Conservation (phyloP, 2,329 filamentous ascomycete genomes). For the Dothistroma pini region DNA sequence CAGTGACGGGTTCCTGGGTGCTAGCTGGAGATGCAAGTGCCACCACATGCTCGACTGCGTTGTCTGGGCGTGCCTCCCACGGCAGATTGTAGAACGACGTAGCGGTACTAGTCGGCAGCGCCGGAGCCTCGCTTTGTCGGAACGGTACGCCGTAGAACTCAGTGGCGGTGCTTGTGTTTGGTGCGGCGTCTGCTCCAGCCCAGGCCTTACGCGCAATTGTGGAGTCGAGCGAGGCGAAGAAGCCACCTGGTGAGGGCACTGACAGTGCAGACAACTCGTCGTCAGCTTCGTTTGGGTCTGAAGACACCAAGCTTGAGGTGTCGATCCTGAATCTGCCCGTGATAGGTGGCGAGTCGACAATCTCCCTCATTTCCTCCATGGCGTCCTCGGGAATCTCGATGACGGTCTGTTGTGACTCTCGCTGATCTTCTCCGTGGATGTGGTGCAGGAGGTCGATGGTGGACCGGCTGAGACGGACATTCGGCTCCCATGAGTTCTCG, state of each 20-base stretch:
- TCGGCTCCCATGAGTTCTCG: conserved; percentile 61
- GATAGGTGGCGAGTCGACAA: conserved; percentile 45
- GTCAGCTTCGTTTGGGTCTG: conserved; percentile 53
- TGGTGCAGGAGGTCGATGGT: conserved; percentile 78
- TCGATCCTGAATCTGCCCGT: conserved; percentile 44
- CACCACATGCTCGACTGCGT: conserved; percentile 64
- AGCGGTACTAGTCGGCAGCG: conserved; percentile 79
- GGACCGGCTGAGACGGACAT: conserved; percentile 64
- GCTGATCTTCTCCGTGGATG: conserved; percentile 53
- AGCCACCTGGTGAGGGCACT: conserved; percentile 86
- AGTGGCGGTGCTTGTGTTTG: conserved; percentile 87
- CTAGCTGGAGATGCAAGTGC: conserved; percentile 47
- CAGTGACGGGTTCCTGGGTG: conserved; percentile 57
- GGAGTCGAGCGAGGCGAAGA: conserved; percentile 80
- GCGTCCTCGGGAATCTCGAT: conserved; percentile 48
- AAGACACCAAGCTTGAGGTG: conserved; percentile 27
- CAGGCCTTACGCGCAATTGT: conserved; percentile 71
- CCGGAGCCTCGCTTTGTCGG: conserved; percentile 40
- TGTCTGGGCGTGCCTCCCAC: conserved; percentile 50
- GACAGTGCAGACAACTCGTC: conserved; percentile 67
- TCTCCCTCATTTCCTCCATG: conserved; percentile 56
- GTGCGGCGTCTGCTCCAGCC: conserved; percentile 60
- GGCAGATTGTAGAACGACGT: conserved; percentile 86
- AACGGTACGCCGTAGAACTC: conserved; percentile 87
- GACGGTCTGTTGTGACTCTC: conserved; percentile 31